Base-by-base conservation (phyloP, 164 flowering plant genomes). In the Chimonanthus salicifolius region DNA sequence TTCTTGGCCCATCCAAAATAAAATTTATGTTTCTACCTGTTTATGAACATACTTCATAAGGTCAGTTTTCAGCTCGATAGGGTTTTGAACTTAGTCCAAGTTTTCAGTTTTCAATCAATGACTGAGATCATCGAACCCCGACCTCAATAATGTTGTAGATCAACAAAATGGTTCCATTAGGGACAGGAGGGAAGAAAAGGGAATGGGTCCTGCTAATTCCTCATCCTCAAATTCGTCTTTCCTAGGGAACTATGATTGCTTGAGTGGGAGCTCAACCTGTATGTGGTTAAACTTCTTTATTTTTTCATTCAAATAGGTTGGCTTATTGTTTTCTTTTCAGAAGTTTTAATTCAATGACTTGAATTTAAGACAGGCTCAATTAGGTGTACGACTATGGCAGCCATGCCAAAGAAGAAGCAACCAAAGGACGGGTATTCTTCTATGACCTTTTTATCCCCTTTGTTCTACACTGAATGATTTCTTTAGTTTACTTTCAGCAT, bases 331-430 rank as follows among this genome's bases (percentile, higher is more conserved):
- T 33, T 51, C n/a, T 15, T 7, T 71, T 21, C 46, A 13, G 13
- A 33, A 4, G 49, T 66, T 7, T 44, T 43, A 8, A 58, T 16
- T 65, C 13, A 20, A 58, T 68, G 5, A 54, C 60, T 63, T 80
- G 62, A 7, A 69, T 73, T 78, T 71, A 63, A 70, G 50, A 5
- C 74, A 94, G 98, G 94, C 92, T 75, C 92, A 92, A 16, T 71
- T 94, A 71, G 98, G 95, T 74, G 49, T 82, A 65, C 86, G 98
- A 71, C 62, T 94, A 5, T 84, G 81, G 88, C 85, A n/a, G 84
- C 43, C 71, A 82, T 71, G 18, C 79, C 20, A 82, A 74, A 71
- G 86, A 86, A 87, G 88, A 88, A 82, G 66, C 79, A 18, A 70
- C 82, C n/a, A 83, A 76, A 77, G 89, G 92, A 78, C 84, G 78